phyloP scores from a whole-genome alignment of 2,329 filamentous ascomycete genomes.

The Paecilomyces sp. region DNA sequence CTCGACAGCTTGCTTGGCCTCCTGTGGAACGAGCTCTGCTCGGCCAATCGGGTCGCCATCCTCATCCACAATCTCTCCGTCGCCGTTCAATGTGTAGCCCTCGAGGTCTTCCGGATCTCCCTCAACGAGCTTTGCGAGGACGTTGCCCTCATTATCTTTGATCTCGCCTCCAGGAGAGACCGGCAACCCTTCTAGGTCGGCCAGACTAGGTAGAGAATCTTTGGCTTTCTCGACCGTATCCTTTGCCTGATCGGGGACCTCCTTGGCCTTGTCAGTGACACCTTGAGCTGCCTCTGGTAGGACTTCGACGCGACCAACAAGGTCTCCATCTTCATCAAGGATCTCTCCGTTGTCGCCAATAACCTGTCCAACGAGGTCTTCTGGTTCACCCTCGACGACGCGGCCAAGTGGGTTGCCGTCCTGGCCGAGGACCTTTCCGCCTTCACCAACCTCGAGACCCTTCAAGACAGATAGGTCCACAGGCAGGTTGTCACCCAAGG shows the following conservation, averaged over 20 bases:
- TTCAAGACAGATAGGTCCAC: constrained; percentile 24
- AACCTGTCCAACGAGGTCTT: constrained; percentile 24
- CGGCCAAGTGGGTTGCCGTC: constrained; percentile 22
- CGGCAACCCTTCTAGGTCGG: constrained; percentile 28
- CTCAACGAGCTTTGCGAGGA: constrained; percentile 21
- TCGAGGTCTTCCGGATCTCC: constrained; percentile 40
- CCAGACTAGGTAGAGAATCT: constrained; percentile 24
- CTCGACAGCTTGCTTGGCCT: constrained; percentile 19
- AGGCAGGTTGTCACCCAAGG: constrained; percentile 8
- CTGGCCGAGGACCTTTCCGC: constrained; percentile 42
- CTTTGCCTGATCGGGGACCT: constrained; percentile 3
- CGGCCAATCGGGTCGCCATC: constrained; percentile 28
- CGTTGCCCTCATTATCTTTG: constrained; percentile 35
- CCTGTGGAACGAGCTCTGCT: constrained; percentile 12
- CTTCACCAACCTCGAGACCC: constrained; percentile 39
- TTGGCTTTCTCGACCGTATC: constrained; percentile 28
- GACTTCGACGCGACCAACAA: constrained; percentile 19
- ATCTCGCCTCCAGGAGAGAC: constrained; percentile 50
- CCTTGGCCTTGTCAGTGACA: constrained; percentile 24
- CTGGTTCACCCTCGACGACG: constrained; percentile 27
- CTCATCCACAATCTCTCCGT: constrained; percentile 29
- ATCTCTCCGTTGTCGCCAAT: constrained; percentile 31
- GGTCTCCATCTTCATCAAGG: constrained; percentile 29
- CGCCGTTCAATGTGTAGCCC: constrained; percentile 25
- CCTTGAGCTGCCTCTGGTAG: constrained; percentile 4